Conservation (phyloP, 2,329 filamentous ascomycete genomes). For the Nothophaeocryptopus gaeumannii region DNA sequence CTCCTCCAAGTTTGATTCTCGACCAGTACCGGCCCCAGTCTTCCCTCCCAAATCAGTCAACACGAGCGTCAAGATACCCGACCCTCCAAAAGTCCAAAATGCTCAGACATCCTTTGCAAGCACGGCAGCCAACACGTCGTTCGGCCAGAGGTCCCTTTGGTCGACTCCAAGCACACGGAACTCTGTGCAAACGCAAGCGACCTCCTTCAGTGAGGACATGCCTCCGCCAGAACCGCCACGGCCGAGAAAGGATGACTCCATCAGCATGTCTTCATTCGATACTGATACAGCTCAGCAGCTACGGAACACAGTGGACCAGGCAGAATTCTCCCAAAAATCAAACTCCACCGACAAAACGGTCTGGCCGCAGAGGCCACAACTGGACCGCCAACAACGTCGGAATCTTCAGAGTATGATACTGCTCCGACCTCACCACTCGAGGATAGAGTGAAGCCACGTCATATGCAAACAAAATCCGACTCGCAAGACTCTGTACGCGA, state of each 20-base stretch:
- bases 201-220: constrained; percentile 14
- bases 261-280: constrained; percentile 9
- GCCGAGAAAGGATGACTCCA: not conserved
- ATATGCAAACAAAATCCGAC: no score
- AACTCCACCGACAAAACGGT: constrained; percentile 3
- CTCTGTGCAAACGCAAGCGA: constrained; percentile 13
- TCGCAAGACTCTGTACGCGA: not conserved
- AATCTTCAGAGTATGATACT: not conserved
- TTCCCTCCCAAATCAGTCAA: no score
- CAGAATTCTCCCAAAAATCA: constrained; percentile 10
- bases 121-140: constrained; percentile 12
- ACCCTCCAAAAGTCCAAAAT: not conserved
- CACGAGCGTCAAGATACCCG: no score
- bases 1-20: no score
- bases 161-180: constrained; percentile 9
- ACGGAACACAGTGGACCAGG: not conserved
- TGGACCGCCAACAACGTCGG: not conserved
- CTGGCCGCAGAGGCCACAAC: no score
- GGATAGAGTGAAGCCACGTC: not conserved
- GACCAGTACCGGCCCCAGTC: no score
- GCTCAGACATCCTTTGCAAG: constrained; percentile 4
- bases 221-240: not conserved
- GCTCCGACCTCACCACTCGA: not conserved
- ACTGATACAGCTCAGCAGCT: constrained; percentile 7
- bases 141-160: constrained; percentile 11